phyloP scores from a whole-genome alignment of 1,284 basidiomycete genomes.

The Vanrija pseudolonga region DNA sequence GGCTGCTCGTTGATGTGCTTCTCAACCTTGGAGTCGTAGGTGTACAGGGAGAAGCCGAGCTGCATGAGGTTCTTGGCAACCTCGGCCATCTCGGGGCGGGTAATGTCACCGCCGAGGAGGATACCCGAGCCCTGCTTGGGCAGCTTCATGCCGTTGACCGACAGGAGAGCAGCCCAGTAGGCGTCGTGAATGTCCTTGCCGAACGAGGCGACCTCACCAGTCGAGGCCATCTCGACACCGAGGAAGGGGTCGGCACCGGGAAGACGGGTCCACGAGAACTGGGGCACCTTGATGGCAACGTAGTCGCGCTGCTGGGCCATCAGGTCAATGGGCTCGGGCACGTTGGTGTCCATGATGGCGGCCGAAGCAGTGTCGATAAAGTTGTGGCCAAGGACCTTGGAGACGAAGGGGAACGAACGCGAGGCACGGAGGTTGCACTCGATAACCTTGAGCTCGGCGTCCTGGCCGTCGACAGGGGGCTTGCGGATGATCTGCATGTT shows the following conservation, averaged over 20 bases:
- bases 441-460: slow-evolving; percentile 84
- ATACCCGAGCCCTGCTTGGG: slow-evolving; percentile 59
- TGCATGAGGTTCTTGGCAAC: slow-evolving; percentile 91
- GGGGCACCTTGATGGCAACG: slow-evolving; percentile 94
- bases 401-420: slow-evolving; percentile 98
- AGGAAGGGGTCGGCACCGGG: slow-evolving; percentile 87
- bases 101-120: slow-evolving; percentile 71
- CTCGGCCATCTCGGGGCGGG: slow-evolving; percentile 68
- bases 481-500: slow-evolving; percentile 99
- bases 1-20: slow-evolving; percentile 76
- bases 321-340: slow-evolving; percentile 88
- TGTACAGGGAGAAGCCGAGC: slow-evolving; percentile 90
- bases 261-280: slow-evolving; percentile 97
- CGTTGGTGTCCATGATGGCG: slow-evolving; percentile 79
- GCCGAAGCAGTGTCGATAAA: slow-evolving; percentile 93
- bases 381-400: slow-evolving; percentile 94
- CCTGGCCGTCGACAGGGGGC: slow-evolving; percentile 57
- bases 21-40: slow-evolving; percentile 77
- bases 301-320: slow-evolving; percentile 91
- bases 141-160: slow-evolving; percentile 63
- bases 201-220: slow-evolving; percentile 97
- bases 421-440: slow-evolving; percentile 98
- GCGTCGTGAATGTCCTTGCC: slow-evolving; percentile 92
- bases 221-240: slow-evolving; percentile 98
- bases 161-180: slow-evolving; percentile 91